Evolutionary conservation across 352 stramenopile species (phyloP), one percentile per base, ranked within the genome.

Genomic region (Phytophthora boehmeriae): DNA sequence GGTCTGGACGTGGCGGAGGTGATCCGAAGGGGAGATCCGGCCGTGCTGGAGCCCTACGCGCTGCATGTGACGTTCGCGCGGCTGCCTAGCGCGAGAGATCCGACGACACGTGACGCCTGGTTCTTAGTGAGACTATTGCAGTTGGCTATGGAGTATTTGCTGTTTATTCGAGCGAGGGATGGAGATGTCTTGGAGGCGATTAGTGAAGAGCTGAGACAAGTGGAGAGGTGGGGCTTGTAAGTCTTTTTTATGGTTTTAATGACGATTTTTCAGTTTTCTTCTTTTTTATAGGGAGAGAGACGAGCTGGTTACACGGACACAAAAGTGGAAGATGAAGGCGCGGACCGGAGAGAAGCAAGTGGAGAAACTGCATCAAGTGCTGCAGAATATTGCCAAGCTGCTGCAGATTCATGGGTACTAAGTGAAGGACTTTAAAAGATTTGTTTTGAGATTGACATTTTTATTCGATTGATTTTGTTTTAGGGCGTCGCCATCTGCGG

Each of bases 321-420:
- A 73, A 8, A 89, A 89, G 54, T 90, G 78, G 80, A 90, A 90
- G 48, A 58, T 63, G 2, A 73, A 71, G 0, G 56, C 74, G 9
- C 65, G 63, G 13, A 88, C 68, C 38, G 62, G 70, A 14, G 73
- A 89, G 5, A 75, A 76, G 27, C 83, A 91, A 54, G 72, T 86
- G n/a, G 74, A 90, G 23, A 89, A 90, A 22, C 67, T 93, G 25
- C 81, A 90, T n/a, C 79, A 89, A 48, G 74, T 90, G 63, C 66
- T 93, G 28, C 81, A 90, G 50, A 89, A 76, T 56, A 85, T 91
- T 56, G 78, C 81, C 30, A 90, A 88, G 39, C 55, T 93, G 23
- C 53, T 93, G 55, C 78, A 91, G 53, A 75, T 88, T 32, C 76
- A 89, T 60, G 79, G 83, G 80, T 90, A 63, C 8, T 19, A 16